phyloP scores from a whole-genome alignment of 2,329 filamentous ascomycete species.

The Bipolaris cookei region DNA sequence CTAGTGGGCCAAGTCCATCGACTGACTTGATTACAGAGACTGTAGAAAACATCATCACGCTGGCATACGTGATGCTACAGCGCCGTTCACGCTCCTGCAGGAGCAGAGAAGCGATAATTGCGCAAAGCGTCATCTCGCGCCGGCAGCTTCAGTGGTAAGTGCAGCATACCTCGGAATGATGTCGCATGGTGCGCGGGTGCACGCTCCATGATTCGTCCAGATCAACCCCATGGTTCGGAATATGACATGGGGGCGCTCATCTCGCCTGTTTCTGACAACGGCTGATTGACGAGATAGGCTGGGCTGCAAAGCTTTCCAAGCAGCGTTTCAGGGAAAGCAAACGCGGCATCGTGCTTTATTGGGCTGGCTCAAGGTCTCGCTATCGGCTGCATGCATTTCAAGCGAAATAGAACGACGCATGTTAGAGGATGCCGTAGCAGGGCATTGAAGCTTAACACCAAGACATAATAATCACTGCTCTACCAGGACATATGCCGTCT shows the following conservation, averaged over 20 bases:
- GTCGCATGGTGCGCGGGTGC: conserved; percentile 33
- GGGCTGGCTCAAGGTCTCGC: conserved; percentile 65
- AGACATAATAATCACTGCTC: too few relatives aligned
- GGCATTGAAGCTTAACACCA: conserved; percentile 13
- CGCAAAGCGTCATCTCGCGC: conserved; percentile 61
- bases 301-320: conserved; percentile 71
- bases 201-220: conserved; percentile 18
- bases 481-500: too few relatives aligned
- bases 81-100: conserved; percentile 56
- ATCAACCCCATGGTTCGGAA: conserved; percentile 21
- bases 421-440: conserved; percentile 34
- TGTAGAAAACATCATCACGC: conserved; percentile 68
- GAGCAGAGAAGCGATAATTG: conserved; percentile 33
- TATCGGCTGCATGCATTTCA: conserved; percentile 38
- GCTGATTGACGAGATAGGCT: conserved; percentile 58
- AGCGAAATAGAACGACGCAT: conserved; percentile 38
- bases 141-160: conserved; percentile 68
- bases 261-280: conserved; percentile 10
- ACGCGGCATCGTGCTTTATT: conserved; percentile 70
- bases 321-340: conserved; percentile 74
- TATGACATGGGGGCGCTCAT: conserved; percentile 28
- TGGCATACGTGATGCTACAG: conserved; percentile 69
- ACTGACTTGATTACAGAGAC: conserved; percentile 58
- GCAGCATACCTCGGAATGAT: conserved; percentile 33
- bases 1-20: conserved; percentile 17